Conservation (phyloP, 345 rosid species). For the Salix suchowensis region DNA sequence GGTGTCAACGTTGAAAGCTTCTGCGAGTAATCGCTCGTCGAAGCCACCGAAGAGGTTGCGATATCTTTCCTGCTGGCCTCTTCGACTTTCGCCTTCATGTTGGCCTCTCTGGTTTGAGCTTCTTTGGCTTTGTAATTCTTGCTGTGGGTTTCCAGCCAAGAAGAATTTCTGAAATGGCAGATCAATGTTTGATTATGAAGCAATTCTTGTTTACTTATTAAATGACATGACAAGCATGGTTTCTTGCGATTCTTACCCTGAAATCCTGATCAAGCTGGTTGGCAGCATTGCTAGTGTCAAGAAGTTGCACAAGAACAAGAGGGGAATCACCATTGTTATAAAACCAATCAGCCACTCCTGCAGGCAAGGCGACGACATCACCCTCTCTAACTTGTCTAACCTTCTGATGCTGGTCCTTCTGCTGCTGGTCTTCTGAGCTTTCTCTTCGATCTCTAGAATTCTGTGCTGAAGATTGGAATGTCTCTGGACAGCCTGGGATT, state of each 20-base stretch:
- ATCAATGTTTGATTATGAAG: background rate
- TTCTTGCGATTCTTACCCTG: constrained; percentile 20
- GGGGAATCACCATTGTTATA: constrained; percentile 35
- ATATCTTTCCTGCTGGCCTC: background rate
- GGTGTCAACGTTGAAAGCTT: constrained; percentile 5
- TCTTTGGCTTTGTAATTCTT: constrained; percentile 8
- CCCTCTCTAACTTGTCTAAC: constrained; percentile 30
- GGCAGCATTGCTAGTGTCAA: constrained; percentile 24
- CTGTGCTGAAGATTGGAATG: constrained; percentile 4
- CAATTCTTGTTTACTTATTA: background rate
- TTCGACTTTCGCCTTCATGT: background rate
- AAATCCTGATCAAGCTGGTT: constrained; percentile 44
- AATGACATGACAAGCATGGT: background rate
- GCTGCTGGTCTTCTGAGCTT: constrained; percentile 22
- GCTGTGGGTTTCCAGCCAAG: constrained; percentile 44
- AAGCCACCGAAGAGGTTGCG: background rate
- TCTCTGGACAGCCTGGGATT: constrained; percentile 42
- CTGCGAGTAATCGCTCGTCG: background rate
- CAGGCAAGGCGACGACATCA: constrained; percentile 37
- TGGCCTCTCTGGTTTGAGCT: background rate
- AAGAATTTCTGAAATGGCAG: constrained; percentile 34
- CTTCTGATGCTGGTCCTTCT: constrained; percentile 35
- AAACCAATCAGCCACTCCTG: constrained; percentile 43
- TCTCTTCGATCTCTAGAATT: background rate
- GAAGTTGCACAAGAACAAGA: constrained; percentile 30